phyloP scores from a whole-genome alignment of 768 basidiomycete genomes.

The Pisolithus orientalis region DNA sequence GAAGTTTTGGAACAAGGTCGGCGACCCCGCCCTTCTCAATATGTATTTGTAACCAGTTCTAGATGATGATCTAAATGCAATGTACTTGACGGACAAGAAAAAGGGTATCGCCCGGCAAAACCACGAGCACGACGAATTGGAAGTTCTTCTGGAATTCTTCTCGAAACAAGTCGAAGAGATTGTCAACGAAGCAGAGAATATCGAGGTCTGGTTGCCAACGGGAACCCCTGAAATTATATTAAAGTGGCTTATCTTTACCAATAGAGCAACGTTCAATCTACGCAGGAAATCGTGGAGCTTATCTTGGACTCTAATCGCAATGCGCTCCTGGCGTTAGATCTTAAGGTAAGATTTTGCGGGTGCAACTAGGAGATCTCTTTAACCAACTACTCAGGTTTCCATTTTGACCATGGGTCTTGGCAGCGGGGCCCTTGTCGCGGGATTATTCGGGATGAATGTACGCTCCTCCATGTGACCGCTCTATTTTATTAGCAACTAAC shows the following conservation, averaged over 20 bases:
- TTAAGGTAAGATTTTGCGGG: constrained; percentile 50
- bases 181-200: constrained; percentile 86
- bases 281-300: constrained; percentile 96
- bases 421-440: constrained; percentile 82
- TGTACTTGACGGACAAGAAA: constrained; percentile 90
- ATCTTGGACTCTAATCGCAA: constrained; percentile 96
- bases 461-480: constrained; percentile 27
- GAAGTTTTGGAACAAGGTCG: constrained; percentile 87
- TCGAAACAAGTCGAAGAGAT: constrained; percentile 96
- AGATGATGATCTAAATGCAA: constrained; percentile 93
- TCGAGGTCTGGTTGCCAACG: constrained; percentile 46
- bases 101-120: constrained; percentile 50
- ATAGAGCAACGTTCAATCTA: constrained; percentile 88
- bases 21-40: constrained; percentile 1
- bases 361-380: neutral
- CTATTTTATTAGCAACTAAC: constrained; percentile 14
- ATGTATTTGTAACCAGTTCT: constrained; percentile 1
- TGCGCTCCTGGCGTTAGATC: constrained; percentile 81
- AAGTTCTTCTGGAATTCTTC: constrained; percentile 90
- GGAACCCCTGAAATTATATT: neutral
- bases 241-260: constrained; percentile 1
- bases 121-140: constrained; percentile 88
- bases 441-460: constrained; percentile 96
- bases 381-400: constrained; percentile 53
- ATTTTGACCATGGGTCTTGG: constrained; percentile 93